A percentile compares a stretch with the other conserved stretches of the same genome.
Evolutionary conservation across 2,329 filamentous ascomycete species (phyloP).

Genomic region (Metarhizium humberi): DNA sequence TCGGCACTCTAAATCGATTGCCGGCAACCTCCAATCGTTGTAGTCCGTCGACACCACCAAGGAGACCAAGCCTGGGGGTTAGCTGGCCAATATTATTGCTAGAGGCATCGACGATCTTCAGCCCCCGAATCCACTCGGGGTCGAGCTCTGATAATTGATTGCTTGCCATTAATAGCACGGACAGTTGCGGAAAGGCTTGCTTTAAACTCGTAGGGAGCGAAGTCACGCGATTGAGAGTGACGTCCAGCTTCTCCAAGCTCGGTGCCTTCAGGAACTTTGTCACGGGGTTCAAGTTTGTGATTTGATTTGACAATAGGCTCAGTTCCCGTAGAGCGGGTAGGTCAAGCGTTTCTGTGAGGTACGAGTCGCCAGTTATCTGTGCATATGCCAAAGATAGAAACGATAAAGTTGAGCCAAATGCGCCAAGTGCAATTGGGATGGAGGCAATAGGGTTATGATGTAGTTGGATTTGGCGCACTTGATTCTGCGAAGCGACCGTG

Average conservation of each 20-base stretch:
- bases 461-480: constrained; percentile 51
- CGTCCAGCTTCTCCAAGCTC: constrained; percentile 64
- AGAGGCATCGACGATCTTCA: constrained; percentile 67
- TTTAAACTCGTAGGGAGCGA: constrained; percentile 56
- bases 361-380: constrained; percentile 53
- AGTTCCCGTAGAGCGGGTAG: constrained; percentile 70
- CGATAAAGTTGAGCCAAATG: constrained; percentile 62
- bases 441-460: constrained; percentile 66
- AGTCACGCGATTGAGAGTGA: constrained; percentile 73
- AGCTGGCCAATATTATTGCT: constrained; percentile 82
- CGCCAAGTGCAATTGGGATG: constrained; percentile 62
- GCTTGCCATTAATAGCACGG: constrained; percentile 63
- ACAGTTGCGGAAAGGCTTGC: constrained; percentile 58
- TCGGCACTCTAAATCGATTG: constrained; percentile 81
- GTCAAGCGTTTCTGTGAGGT: constrained; percentile 56
- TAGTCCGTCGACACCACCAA: constrained; percentile 52
- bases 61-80: constrained; percentile 69
- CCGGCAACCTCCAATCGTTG: constrained; percentile 68
- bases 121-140: constrained; percentile 62
- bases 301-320: constrained; percentile 64
- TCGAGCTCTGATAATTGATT: constrained; percentile 70
- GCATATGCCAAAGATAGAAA: constrained; percentile 70
- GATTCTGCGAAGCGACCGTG: constrained; percentile 42
- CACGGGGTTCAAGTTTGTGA: constrained; percentile 61
- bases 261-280: constrained; percentile 62